These are phyloP conservation scores for Globisporangium barbulae DNA, from an alignment of 352 stramenopile species.

Conservation along the genomic window DNA sequence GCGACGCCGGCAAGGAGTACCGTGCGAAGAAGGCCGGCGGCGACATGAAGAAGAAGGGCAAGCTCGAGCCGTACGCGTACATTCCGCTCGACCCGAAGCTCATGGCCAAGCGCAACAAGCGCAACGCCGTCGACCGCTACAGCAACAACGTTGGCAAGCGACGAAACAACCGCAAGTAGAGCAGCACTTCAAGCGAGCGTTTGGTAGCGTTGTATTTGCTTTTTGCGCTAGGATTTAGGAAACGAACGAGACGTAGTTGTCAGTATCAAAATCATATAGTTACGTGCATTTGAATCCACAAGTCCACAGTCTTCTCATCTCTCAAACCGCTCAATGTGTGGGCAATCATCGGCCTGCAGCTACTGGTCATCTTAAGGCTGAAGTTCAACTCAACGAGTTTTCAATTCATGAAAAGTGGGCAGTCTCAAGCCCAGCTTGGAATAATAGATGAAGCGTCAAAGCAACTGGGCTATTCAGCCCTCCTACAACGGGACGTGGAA, in stretches of 20 bases:
- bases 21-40: slow-evolving; percentile 95
- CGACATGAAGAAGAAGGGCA: slow-evolving; percentile 96
- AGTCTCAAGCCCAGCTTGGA: no score
- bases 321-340: no score
- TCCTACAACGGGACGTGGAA: slow-evolving; percentile 68
- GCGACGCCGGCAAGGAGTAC: slow-evolving; percentile 87
- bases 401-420: not conserved
- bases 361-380: no score
- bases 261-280: slow-evolving; percentile 1
- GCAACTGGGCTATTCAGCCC: not conserved
- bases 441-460: no score
- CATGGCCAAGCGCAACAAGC: slow-evolving; percentile 90
- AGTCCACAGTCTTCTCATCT: no score
- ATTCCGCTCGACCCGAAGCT: slow-evolving; percentile 96
- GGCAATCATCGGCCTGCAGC: no score
- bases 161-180: slow-evolving; percentile 48
- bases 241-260: not conserved
- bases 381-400: not conserved
- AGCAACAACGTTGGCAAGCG: slow-evolving; percentile 76
- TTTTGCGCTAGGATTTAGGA: not conserved
- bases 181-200: no score
- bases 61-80: slow-evolving; percentile 97
- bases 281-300: no score
- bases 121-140: slow-evolving; percentile 72
- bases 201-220: not conserved